These are phyloP conservation scores for Botrytis aclada DNA, from an alignment of 2,329 filamentous ascomycete genomes.

Conservation along the genomic window DNA sequence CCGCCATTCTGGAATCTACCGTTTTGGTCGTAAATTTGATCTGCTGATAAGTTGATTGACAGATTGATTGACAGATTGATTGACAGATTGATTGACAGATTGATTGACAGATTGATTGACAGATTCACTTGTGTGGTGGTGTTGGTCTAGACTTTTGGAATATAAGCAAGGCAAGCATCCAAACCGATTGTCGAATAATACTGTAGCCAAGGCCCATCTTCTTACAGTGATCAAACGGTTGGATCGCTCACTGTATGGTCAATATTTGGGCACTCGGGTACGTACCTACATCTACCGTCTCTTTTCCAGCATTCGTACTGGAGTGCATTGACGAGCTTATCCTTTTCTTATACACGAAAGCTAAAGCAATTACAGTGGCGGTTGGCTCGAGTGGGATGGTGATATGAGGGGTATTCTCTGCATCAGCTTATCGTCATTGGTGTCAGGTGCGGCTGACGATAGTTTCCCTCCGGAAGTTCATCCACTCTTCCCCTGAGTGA, in stretches of 20 bases:
- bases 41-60: background rate
- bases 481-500: background rate
- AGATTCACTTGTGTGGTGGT: background rate
- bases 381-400: background rate
- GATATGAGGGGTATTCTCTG: background rate
- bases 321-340: background rate
- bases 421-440: slow-evolving; percentile 1
- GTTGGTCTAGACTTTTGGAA: background rate
- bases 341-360: background rate
- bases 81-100: background rate
- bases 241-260: background rate
- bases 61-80: background rate
- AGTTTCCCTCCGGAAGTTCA: background rate
- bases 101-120: background rate
- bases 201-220: background rate
- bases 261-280: background rate
- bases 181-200: background rate
- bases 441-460: slow-evolving; percentile 8
- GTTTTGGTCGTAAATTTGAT: background rate
- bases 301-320: background rate
- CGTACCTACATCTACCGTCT: background rate
- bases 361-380: background rate
- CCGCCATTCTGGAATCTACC: background rate
- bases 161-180: background rate
- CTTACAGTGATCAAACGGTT: background rate